phyloP scores from a whole-genome alignment of 768 basidiomycete species.

The Termitomyces titanicus region DNA sequence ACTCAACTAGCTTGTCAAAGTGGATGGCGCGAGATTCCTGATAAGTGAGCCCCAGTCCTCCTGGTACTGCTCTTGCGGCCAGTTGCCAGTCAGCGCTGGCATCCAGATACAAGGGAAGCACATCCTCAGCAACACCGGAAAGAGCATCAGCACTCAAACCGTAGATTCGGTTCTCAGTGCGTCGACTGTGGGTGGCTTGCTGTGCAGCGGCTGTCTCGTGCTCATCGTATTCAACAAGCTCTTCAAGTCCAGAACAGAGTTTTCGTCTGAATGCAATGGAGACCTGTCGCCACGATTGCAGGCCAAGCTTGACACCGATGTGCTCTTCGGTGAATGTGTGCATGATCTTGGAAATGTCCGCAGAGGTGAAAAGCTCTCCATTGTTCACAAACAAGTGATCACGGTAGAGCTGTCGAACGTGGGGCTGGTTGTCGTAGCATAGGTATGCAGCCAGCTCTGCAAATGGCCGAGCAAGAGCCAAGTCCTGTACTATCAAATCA shows the following conservation, averaged over 20 bases:
- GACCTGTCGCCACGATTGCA: not conserved
- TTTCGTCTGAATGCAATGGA: not conserved
- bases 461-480: not conserved
- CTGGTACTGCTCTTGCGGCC: not conserved
- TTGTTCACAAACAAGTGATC: not conserved
- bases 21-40: no score
- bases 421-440: rapidly evolving
- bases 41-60: not conserved
- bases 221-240: not conserved
- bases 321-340: rapidly evolving
- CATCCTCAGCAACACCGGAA: not conserved
- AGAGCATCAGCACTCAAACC: not conserved
- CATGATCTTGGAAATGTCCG: not conserved
- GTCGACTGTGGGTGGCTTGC: not conserved
- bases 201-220: not conserved
- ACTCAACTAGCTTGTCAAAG: no score
- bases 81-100: not conserved
- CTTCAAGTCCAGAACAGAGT: not conserved
- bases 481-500: not conserved
- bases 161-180: not conserved
- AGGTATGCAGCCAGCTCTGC: not conserved
- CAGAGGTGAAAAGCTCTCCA: not conserved
- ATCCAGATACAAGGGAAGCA: not conserved
- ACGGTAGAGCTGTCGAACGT: not conserved
- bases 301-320: not conserved